Percentiles rank a stretch among this genome's conserved stretches.
phyloP scores from a whole-genome alignment of 345 rosid species.

The Linum tenue region DNA sequence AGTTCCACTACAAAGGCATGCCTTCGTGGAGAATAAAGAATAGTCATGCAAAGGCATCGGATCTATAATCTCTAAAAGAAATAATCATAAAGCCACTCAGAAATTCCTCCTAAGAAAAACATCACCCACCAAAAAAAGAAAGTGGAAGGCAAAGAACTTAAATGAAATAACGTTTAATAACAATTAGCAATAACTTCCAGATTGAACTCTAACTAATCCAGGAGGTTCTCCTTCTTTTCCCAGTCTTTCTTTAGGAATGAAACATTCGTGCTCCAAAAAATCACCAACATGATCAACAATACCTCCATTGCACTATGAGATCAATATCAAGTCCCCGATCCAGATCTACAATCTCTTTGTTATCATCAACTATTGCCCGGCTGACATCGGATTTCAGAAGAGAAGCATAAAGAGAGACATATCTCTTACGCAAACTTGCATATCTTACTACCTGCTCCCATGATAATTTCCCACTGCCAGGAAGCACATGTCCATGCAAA shows the following conservation, averaged over 20 bases:
- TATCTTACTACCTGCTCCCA: conserved; percentile 82
- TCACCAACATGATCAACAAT: conserved; percentile 5
- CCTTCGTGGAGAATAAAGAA: too few relatives aligned
- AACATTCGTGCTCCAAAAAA: neutral
- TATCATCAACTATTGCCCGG: conserved; percentile 55
- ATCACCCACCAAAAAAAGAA: too few relatives aligned
- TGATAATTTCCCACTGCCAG: conserved; percentile 84
- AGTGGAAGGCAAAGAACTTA: too few relatives aligned
- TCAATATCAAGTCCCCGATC: conserved; percentile 85
- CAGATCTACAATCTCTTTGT: conserved; percentile 68
- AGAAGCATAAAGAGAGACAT: conserved; percentile 76
- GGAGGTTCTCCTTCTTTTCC: too few relatives aligned
- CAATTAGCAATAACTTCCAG: too few relatives aligned
- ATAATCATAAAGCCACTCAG: too few relatives aligned
- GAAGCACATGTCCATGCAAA: conserved; percentile 27
- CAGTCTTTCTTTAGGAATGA: neutral
- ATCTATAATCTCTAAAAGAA: too few relatives aligned
- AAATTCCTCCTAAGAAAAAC: too few relatives aligned
- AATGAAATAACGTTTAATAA: too few relatives aligned
- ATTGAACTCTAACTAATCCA: too few relatives aligned
- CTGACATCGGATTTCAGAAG: conserved; percentile 71
- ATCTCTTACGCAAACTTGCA: conserved; percentile 77
- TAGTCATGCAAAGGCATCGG: too few relatives aligned
- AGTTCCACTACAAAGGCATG: neutral
- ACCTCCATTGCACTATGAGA: conserved; percentile 96